Conservation (phyloP, 345 rosid genomes). For the Populus euphratica region DNA sequence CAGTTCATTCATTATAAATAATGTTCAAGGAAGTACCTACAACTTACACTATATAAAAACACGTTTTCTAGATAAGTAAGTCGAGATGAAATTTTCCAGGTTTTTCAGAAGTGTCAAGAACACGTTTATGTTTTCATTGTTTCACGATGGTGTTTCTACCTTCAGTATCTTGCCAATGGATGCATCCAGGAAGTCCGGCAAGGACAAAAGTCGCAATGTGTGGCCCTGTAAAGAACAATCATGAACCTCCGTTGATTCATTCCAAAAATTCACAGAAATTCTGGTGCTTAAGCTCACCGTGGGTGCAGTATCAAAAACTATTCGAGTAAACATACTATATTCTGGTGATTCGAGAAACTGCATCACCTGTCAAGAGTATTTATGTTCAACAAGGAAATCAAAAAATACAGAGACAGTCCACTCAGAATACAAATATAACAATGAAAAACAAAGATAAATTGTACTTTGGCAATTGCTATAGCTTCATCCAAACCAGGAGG, state of each 20-base stretch:
- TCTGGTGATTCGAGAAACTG: constrained; percentile 92
- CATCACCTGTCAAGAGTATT: constrained; percentile 59
- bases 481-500: constrained; percentile 99
- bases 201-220: constrained; percentile 77
- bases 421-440: neutral
- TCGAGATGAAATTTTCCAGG: neutral
- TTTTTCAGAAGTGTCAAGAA: neutral
- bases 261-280: constrained; percentile 2
- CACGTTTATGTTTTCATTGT: neutral
- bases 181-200: constrained; percentile 94
- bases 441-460: constrained; percentile 13
- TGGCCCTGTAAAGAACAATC: constrained; percentile 60
- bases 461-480: constrained; percentile 89
- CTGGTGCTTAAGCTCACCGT: constrained; percentile 52
- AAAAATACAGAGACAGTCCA: constrained; percentile 9
- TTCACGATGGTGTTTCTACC: constrained; percentile 36
- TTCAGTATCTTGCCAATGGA: constrained; percentile 96
- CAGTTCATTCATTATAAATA: neutral
- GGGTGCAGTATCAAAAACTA: constrained; percentile 96
- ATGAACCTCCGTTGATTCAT: constrained; percentile 9
- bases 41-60: neutral
- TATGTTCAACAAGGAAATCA: constrained; percentile 20
- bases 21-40: neutral
- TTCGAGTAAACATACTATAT: constrained; percentile 86
- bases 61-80: neutral